Evolutionary conservation across 2,329 filamentous ascomycete species (phyloP), one percentile per base, ranked within the genome.

Genomic region (Didymella pomorum): DNA sequence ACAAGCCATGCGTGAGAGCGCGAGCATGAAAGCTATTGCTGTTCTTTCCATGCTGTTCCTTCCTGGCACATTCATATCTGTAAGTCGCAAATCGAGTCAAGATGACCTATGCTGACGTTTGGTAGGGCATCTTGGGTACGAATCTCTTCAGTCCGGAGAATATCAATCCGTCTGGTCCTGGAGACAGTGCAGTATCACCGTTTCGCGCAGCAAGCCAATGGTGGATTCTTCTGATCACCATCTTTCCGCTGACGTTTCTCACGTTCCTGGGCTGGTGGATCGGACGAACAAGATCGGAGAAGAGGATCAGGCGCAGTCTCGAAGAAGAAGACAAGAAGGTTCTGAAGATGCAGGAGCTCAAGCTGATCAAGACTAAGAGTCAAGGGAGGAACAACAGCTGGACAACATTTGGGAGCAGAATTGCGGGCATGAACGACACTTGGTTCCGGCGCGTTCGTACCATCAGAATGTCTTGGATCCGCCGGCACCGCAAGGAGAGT

Each of bases 1-100:
- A 23, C 58, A 58, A 18, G 43, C 58, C 10, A 55, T 61, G 54
- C 45, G 51, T n/a, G 58, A 61, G 33, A 46, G 58, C 21, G 54
- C 58, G 2, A 58, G 47, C 9, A 61, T 58, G 54, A 31, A 39
- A 18, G 55, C 50, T 18, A 55, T 61, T n/a, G 49, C 58, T 9
- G 31, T 55, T 5, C 25, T 48, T 3, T 35, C 45, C 2, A 48
- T 37, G 29, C 1, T 48, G 12, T 35, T 48, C 18, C 14, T 48
- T 3, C 29, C 29, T 2, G 29, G 29, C 6, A 48, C 29, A 2
- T 48, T 37, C 28, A 25, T 48, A 1, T 48, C 29, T 2, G 45
- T 48, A 48, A 25, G 18, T 21, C 25, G 25, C 25, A 26, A 26
- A 26, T 26, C 25, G 8, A 4, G 4, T 4, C 25, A 26, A 26